Conservation (phyloP, 2,329 filamentous ascomycete species). For the Aspergillus ochraceus region DNA sequence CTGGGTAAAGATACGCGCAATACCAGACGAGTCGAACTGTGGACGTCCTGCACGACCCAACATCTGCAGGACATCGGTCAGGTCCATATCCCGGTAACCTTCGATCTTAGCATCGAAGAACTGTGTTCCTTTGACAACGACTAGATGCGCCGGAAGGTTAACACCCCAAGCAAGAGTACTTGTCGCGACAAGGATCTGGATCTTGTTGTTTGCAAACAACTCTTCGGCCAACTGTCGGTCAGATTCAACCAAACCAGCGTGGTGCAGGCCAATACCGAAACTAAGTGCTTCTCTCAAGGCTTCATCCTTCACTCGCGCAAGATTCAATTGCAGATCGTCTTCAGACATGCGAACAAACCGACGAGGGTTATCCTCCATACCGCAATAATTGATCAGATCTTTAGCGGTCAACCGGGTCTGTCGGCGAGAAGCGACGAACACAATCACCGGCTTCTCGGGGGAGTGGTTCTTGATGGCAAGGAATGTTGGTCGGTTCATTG, state of each 20-base stretch:
- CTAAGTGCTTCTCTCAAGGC: slow-evolving; percentile 89
- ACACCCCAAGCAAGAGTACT: slow-evolving; percentile 98
- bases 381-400: slow-evolving; percentile 94
- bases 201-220: slow-evolving; percentile 95
- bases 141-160: slow-evolving; percentile 92
- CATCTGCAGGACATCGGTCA: slow-evolving; percentile 98
- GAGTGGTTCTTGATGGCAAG: slow-evolving; percentile 95
- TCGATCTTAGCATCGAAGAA: slow-evolving; percentile 98
- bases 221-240: slow-evolving; percentile 91
- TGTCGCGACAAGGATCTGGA: slow-evolving; percentile 93
- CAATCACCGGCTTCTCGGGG: slow-evolving; percentile 94
- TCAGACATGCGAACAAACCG: slow-evolving; percentile 93
- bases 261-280: slow-evolving; percentile 95
- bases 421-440: slow-evolving; percentile 92
- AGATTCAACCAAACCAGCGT: slow-evolving; percentile 92
- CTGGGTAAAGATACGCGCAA: slow-evolving; percentile 95
- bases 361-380: slow-evolving; percentile 96
- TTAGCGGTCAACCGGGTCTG: slow-evolving; percentile 95
- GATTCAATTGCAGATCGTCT: slow-evolving; percentile 84
- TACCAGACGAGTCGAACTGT: slow-evolving; percentile 93
- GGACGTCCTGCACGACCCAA: slow-evolving; percentile 90
- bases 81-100: slow-evolving; percentile 97
- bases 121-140: slow-evolving; percentile 97
- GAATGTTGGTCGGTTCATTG: slow-evolving; percentile 97
- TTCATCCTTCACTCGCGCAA: slow-evolving; percentile 89